A percentile compares a stretch with the other conserved stretches of the same genome.
Conservation (phyloP, 2,329 filamentous ascomycete species). For the Colletotrichum kahawae region DNA sequence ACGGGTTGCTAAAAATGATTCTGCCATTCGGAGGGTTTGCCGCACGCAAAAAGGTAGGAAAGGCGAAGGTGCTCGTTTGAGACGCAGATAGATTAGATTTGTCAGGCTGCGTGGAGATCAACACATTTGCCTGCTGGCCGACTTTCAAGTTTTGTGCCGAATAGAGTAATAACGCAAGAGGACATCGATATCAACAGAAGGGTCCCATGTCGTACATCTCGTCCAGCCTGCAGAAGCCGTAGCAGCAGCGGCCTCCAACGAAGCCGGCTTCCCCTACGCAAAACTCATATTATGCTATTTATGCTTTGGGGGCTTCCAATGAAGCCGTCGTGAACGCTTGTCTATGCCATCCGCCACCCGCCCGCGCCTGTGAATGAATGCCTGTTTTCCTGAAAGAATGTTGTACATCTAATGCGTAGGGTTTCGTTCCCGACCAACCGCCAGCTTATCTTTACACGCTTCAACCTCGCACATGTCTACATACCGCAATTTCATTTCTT, state of each 20-base stretch:
- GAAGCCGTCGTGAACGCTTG: neutral
- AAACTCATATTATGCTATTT: neutral
- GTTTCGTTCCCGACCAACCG: neutral
- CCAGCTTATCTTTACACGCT: neutral
- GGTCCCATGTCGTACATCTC: too few relatives aligned
- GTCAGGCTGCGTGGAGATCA: neutral
- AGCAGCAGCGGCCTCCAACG: neutral
- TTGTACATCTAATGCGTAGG: neutral
- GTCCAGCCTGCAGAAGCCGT: neutral
- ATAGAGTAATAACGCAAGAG: neutral
- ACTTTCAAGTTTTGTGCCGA: fast-evolving
- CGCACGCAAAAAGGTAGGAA: neutral
- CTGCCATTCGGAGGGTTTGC: neutral
- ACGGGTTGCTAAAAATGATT: neutral
- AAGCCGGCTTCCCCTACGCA: neutral
- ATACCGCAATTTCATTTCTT: neutral
- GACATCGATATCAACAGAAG: neutral
- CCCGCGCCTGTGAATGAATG: neutral
- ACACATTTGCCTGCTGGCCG: too few relatives aligned
- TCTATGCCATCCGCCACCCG: neutral
- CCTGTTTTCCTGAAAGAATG: neutral
- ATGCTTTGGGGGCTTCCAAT: neutral
- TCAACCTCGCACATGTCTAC: neutral
- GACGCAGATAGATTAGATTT: neutral
- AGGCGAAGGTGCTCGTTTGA: neutral